Evolutionary conservation across 163 green algal genomes (phyloP).

Genomic region (Botryococcus braunii): DNA sequence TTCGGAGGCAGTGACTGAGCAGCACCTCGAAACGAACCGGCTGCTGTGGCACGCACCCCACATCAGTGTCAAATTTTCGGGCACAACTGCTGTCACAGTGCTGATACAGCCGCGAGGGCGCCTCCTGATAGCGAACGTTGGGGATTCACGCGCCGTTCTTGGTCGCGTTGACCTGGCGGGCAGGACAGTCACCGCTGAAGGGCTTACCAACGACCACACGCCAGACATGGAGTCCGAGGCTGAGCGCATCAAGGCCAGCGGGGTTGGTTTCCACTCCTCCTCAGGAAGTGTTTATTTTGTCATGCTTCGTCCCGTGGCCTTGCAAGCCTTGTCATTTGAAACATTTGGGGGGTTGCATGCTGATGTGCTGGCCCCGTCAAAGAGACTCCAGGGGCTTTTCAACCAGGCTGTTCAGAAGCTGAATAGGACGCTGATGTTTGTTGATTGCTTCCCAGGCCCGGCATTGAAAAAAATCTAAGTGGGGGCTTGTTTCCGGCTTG

Average conservation of each 20-base stretch:
- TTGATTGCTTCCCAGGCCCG: no score
- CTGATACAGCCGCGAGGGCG: constrained; percentile 6
- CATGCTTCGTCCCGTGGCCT: no score
- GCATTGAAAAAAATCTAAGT: no score
- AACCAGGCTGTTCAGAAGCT: no score
- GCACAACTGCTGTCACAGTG: constrained; percentile 27
- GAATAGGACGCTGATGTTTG: no score
- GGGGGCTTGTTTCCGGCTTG: no score
- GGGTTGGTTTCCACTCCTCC: constrained; percentile 27
- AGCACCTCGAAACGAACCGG: constrained; percentile 24
- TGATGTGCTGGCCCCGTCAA: no score
- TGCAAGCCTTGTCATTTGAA: no score
- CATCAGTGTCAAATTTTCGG: constrained; percentile 25
- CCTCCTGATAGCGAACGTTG: constrained; percentile 34
- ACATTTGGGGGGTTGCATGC: no score
- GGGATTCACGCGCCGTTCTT: constrained; percentile 23
- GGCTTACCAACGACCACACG: constrained; percentile 31
- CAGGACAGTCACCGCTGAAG: constrained; percentile 9
- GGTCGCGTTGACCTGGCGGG: constrained; percentile 7
- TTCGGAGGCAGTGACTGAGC: neutral
- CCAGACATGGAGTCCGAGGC: constrained; percentile 22
- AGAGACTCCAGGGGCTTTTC: no score
- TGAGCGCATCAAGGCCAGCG: constrained; percentile 14
- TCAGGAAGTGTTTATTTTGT: no score
- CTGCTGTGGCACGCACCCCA: neutral